Evolutionary conservation across 495 filamentous ascomycete genomes (phyloP).

Genomic region (Penicillium pancosmium): DNA sequence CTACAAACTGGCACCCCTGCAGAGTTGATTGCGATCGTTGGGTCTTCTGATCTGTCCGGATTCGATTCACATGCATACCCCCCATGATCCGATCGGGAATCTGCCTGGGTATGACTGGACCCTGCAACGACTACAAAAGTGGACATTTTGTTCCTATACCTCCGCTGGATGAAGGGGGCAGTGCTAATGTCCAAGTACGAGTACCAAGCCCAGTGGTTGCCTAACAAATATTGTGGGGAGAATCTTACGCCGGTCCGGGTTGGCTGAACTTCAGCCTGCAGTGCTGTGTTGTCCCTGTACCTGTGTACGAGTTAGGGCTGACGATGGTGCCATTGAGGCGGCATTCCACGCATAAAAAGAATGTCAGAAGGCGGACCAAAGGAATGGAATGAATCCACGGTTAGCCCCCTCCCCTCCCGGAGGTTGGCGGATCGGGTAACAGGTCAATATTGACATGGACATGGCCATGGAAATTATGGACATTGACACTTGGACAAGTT

Average conservation of each 20-base stretch:
- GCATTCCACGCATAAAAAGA: slow-evolving; percentile 13
- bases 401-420: slow-evolving; percentile 4
- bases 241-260: neutral
- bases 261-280: neutral
- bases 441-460: slow-evolving; percentile 13
- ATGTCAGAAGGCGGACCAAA: slow-evolving; percentile 5
- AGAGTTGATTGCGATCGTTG: slow-evolving; percentile 10
- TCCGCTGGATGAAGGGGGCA: neutral
- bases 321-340: slow-evolving; percentile 13
- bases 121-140: neutral
- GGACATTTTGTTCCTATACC: neutral
- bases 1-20: slow-evolving; percentile 6
- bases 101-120: slow-evolving; percentile 6
- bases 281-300: neutral
- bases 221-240: slow-evolving; percentile 4
- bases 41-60: slow-evolving; percentile 5
- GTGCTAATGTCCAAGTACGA: neutral
- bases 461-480: neutral
- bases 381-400: slow-evolving; percentile 11
- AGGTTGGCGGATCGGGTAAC: slow-evolving; percentile 26
- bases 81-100: slow-evolving; percentile 12
- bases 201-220: neutral
- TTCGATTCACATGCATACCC: slow-evolving; percentile 11
- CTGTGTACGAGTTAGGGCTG: slow-evolving; percentile 9
- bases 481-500: neutral